A percentile compares a stretch with the other conserved stretches of the same genome.
These are phyloP conservation scores for Xerocomellus intermedius DNA, from an alignment of 768 basidiomycete genomes.

Conservation along the genomic window DNA sequence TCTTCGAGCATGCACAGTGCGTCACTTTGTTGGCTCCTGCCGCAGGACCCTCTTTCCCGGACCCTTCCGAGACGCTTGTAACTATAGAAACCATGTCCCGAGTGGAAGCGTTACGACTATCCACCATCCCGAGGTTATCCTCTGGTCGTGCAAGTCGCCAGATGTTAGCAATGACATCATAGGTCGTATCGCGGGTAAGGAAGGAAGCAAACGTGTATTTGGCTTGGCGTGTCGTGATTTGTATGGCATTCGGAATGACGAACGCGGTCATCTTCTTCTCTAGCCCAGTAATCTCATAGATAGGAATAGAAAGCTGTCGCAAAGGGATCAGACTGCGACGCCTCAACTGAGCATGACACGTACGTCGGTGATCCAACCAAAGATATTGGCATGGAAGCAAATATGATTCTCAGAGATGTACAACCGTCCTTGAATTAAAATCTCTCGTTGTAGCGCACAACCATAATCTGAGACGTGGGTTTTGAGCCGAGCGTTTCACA, in stretches of 20 bases:
- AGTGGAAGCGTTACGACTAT: conserved; percentile 15
- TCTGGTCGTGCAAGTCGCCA: conserved; percentile 90
- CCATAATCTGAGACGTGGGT: conserved; percentile 74
- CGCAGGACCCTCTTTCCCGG: background rate
- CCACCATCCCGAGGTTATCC: conserved; percentile 31
- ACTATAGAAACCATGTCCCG: conserved; percentile 19
- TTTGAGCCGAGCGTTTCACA: conserved; percentile 1
- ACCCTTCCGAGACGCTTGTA: conserved; percentile 19
- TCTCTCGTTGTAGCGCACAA: conserved; percentile 94
- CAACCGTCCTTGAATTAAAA: conserved; percentile 91
- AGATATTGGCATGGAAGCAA: conserved; percentile 99
- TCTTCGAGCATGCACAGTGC: conserved; percentile 69
- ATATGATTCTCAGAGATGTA: conserved; percentile 99
- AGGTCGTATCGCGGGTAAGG: conserved; percentile 93
- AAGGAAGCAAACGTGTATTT: conserved; percentile 97
- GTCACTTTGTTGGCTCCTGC: conserved; percentile 52
- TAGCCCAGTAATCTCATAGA: conserved; percentile 79
- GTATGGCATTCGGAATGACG: conserved; percentile 96
- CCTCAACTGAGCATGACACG: conserved; percentile 31
- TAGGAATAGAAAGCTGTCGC: conserved; percentile 77
- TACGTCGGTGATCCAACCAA: conserved; percentile 98
- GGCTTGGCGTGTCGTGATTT: conserved; percentile 74
- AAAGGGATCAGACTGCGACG: conserved; percentile 8
- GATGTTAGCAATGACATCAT: conserved; percentile 93
- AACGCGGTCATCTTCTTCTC: conserved; percentile 99